Evolutionary conservation across 2,329 filamentous ascomycete species (phyloP), one percentile per base, ranked within the genome.

Genomic region (Aspergillus sp.): DNA sequence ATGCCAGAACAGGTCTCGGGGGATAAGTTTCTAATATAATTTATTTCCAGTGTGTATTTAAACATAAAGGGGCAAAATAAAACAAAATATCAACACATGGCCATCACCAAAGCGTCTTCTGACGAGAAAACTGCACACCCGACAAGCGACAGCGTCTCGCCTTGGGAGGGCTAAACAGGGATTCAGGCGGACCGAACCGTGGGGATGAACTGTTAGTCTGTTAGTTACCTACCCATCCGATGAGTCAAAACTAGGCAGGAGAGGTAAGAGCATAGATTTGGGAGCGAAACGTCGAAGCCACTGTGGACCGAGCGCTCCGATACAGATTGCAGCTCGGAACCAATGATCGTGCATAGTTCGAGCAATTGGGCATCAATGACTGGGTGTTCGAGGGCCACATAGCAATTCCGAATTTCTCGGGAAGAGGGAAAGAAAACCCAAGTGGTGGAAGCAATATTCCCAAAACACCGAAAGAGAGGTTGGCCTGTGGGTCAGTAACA

Each of bases 361-460:
- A 49, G 52, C 54, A 54, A 66, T 67, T 67, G 66, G 66, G 66
- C 66, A 68, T 63, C 66, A 68, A 66, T 40, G 57, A 62, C 52
- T 55, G 46, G 56, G 54, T 57, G 31, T 57, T 62, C 49, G 45
- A 49, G 61, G 57, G 58, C 55, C 58, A 61, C 61, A 52, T 61
- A 64, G 15, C 35, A 37, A 37, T 31, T 11, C 35, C 61, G 55
- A 57, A 56, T 25, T 46, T 19, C 31, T 37, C 52, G 31, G 27
- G 45, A 60, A 60, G 62, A 57, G 37, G 45, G 39, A 58, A 43
- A 44, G 33, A 52, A 55, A 60, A 59, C 52, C 56, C 57, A 53
- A 62, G 39, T 51, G 44, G 55, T 54, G 14, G 31, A 58, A 37
- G 55, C 45, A 43, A 41, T 33, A 49, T 44, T 46, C 59, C 9